Conservation (phyloP, 75 land plant genomes). For the Sequoia sempervirens region DNA sequence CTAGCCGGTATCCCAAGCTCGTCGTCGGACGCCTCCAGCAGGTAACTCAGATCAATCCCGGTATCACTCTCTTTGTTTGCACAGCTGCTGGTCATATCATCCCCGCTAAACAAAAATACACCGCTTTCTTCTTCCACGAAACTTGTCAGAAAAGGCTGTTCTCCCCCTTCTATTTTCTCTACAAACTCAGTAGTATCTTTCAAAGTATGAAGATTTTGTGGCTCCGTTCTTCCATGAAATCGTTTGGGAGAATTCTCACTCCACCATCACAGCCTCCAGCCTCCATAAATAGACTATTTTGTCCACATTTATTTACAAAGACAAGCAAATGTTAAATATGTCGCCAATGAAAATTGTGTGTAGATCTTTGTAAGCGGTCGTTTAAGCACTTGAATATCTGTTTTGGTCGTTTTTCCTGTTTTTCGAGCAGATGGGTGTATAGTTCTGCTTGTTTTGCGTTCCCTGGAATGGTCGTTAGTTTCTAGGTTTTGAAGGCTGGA, state of each 20-base stretch:
- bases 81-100: not conserved
- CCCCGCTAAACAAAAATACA: not conserved
- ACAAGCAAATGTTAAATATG: no score
- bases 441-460: no score
- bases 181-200: not conserved
- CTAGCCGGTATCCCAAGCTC: constrained; percentile 2
- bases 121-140: not conserved
- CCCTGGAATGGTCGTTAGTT: no score
- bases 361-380: no score
- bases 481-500: no score
- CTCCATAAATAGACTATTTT: no score
- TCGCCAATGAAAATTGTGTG: no score
- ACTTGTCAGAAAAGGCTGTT: not conserved
- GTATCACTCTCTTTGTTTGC: not conserved
- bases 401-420: no score
- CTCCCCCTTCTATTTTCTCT: not conserved
- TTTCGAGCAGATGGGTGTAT: no score
- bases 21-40: not conserved
- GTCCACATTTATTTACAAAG: no score
- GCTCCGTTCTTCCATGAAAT: not conserved
- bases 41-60: not conserved
- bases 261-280: no score
- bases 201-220: not conserved
- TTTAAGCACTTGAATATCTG: no score
- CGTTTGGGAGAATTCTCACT: not conserved